Evolutionary conservation across 2,329 filamentous ascomycete species (phyloP), one percentile per base, ranked within the genome.

Genomic region (Bimuria novae-zelandiae): DNA sequence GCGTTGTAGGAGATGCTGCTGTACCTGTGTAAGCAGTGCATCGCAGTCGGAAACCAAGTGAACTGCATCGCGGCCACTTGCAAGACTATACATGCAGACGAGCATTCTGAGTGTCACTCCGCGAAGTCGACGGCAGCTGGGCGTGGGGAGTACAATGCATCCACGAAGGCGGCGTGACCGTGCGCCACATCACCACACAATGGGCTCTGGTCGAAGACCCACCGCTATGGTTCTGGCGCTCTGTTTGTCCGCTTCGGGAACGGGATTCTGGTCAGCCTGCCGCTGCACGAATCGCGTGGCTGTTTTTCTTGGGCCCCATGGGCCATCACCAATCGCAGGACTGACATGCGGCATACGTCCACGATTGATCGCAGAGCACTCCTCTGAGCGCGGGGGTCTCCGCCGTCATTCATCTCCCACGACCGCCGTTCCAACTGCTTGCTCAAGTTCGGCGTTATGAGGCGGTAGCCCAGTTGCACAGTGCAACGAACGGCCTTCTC

Each of bases 211-310:
- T 52, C 56, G 56, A 35, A 57, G 51, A 49, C 61, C 70, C 70
- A 67, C 59, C 65, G 60, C 55, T 62, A 46, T 67, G 70, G 70
- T 52, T 64, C 56, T 57, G 65, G 68, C 68, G 63, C 60, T 51
- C 48, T 27, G 37, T 51, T 49, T 63, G 48, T 30, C 60, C 54
- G 29, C 52, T 64, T 59, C 46, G 46, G 63, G 56, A 53, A 56
- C 60, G 59, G 67, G 55, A 54, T 51, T 49, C 54, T 56, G 52
- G 45, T 62, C 62, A 65, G 61, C 60, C 51, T 59, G 56, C 62
- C 62, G 61, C 60, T 64, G 61, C 60, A 67, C 63, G 62, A 63
- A 63, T 68, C 68, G 68, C 67, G 66, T 72, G 67, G 69, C 67
- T 59, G 49, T 59, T 55, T 55, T 51, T 49, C 41, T 58, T n/a